Evolutionary conservation across 805 yeast species (phyloP), one percentile per base, ranked within the genome.

Genomic region (Cyberlindnera mycetangii): DNA sequence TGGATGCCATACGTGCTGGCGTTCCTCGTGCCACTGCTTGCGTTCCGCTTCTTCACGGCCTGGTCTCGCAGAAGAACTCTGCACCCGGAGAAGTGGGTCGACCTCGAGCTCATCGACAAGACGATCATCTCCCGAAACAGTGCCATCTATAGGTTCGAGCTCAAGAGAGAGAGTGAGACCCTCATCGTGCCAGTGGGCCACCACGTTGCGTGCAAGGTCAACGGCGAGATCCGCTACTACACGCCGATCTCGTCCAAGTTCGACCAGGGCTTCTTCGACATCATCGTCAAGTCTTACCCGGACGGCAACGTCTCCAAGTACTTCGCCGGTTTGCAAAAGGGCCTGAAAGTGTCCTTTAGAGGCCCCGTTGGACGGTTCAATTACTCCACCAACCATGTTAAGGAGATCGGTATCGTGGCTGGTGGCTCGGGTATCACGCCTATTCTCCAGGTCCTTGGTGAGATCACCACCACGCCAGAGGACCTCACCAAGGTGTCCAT

Each of bases 351-450:
- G 16, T 76, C 76, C 49, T 85, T 86, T 58, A 78, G 80, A 62
- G 95, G 95, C 2, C 89, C 93, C 15, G 85, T 85, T 39, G 93
- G 95, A 14, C 74, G 82, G 60, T 78, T 86, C 64, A 63, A 77
- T 27, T 83, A 83, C 60, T 56, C 51, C n/a, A 54, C 69, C 12
- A 83, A 83, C 59, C 75, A 78, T 69, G 83, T 80, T 32, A 75
- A 75, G 49, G 77, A 80, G 48, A 71, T 86, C 45, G 80, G 81
- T 16, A 72, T 86, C 68, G 71, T 86, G 54, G 92, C 90, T 7
- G 95, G 93, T 53, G 95, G 95, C 16, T 79, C 92, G 0, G 95
- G 97, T 41, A 83, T 90, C 51, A 88, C 97, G 8, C 97, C 97
- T 31, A 81, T 88, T 67, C 74, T 85, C 58, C 95, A 89, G 66